phyloP scores from a whole-genome alignment of 225 moss, liverwort and hornwort species.

The Neckera pumila region DNA sequence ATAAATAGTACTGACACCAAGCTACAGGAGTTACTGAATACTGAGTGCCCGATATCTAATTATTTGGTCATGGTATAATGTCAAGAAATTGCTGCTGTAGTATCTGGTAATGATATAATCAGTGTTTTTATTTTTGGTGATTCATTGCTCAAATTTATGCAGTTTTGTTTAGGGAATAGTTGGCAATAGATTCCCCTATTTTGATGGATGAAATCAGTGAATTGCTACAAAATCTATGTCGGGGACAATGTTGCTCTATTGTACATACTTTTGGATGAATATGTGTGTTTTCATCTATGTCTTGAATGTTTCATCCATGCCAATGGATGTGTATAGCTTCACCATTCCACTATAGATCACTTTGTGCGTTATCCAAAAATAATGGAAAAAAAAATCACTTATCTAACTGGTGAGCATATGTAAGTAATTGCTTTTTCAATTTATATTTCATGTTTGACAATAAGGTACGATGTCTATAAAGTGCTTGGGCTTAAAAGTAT shows the following conservation, averaged over 20 bases:
- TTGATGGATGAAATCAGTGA: neutral
- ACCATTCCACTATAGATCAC: neutral
- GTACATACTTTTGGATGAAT: neutral
- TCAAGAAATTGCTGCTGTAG: neutral
- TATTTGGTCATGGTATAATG: neutral
- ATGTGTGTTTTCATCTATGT: too few species aligned
- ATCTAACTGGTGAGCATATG: neutral
- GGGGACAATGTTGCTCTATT: neutral
- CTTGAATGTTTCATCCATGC: neutral
- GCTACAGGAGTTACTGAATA: too few species aligned
- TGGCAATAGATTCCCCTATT: neutral
- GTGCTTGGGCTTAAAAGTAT: neutral
- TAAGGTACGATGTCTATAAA: too few species aligned
- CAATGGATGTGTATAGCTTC: neutral
- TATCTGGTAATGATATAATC: too few species aligned
- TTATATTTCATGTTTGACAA: too few species aligned
- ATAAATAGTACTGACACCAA: neutral
- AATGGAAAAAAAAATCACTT: fast-evolving
- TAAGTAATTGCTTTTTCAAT: neutral
- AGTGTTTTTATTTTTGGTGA: neutral
- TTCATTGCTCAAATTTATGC: neutral
- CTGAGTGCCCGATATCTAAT: neutral
- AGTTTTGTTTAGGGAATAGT: too few species aligned
- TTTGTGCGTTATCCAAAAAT: neutral
- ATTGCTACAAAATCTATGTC: neutral